These are phyloP conservation scores for Brachypodium distachyon DNA, from an alignment of 202 grass and related monocot genomes.

Conservation along the genomic window DNA sequence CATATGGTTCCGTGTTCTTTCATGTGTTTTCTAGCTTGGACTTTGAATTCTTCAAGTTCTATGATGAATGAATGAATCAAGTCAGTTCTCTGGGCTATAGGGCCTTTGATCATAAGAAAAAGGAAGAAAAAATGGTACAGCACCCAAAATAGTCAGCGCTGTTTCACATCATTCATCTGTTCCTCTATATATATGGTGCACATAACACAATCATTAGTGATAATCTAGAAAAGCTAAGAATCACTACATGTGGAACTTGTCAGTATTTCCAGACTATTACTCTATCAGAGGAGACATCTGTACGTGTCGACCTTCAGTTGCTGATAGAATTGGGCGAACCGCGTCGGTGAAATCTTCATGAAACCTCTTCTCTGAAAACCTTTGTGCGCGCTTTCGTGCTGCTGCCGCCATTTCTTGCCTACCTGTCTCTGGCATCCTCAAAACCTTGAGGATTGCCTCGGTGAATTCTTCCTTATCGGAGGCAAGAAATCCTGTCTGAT, in stretches of 20 bases:
- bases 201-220: neutral
- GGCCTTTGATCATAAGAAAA: neutral
- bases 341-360: conserved; percentile 60
- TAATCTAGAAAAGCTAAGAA: neutral
- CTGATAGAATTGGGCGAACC: conserved; percentile 37
- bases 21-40: neutral
- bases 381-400: conserved; percentile 67
- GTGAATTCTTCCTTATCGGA: conserved; percentile 58
- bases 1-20: neutral
- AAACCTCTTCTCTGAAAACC: conserved; percentile 78
- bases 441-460: conserved; percentile 56
- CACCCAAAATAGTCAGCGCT: neutral
- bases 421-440: conserved; percentile 56
- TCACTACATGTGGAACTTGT: neutral
- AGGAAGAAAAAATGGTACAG: neutral
- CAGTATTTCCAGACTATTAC: neutral
- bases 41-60: neutral
- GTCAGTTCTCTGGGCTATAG: neutral
- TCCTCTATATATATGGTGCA: conserved; percentile 11
- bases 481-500: conserved; percentile 70
- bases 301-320: neutral
- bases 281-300: neutral
- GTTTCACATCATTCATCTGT: neutral
- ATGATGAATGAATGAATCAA: neutral
- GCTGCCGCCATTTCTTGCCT: conserved; percentile 56